These are phyloP conservation scores for Yamadazyma olivae DNA, from an alignment of 805 yeast genomes.

Conservation along the genomic window DNA sequence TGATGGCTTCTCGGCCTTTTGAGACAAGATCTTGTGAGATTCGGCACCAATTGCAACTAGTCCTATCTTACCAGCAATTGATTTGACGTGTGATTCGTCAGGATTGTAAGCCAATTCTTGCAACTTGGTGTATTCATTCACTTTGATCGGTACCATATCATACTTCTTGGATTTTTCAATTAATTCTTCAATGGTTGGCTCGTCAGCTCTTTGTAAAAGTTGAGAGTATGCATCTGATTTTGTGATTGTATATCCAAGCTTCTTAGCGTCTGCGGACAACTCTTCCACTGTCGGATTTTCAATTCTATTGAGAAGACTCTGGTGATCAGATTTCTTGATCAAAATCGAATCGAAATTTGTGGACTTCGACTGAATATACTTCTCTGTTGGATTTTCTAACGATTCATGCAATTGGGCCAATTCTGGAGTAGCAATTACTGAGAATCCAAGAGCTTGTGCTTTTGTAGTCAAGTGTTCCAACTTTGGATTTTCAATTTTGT, in stretches of 20 bases:
- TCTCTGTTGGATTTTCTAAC: conserved; percentile 8
- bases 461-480: conserved; percentile 14
- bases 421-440: conserved; percentile 10
- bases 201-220: conserved; percentile 6
- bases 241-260: conserved; percentile 18
- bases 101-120: conserved; percentile 21
- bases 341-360: neutral
- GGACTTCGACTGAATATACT: conserved; percentile 9
- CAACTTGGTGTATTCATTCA: conserved; percentile 14
- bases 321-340: conserved; percentile 1
- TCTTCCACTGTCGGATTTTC: conserved; percentile 9
- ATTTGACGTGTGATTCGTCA: conserved; percentile 13
- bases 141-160: conserved; percentile 4
- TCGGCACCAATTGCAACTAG: conserved; percentile 13
- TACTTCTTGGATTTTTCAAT: conserved; percentile 2
- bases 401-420: conserved; percentile 2
- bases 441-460: conserved; percentile 12
- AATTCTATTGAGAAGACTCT: conserved; percentile 3
- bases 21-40: conserved; percentile 4
- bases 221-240: conserved; percentile 13
- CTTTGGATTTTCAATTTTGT: conserved; percentile 17
- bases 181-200: conserved; percentile 9
- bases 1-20: conserved; percentile 11
- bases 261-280: conserved; percentile 3
- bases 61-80: conserved; percentile 13